Conservation (phyloP, 2,329 filamentous ascomycete species). For the Paraphaeosphaeria sporulosa region DNA sequence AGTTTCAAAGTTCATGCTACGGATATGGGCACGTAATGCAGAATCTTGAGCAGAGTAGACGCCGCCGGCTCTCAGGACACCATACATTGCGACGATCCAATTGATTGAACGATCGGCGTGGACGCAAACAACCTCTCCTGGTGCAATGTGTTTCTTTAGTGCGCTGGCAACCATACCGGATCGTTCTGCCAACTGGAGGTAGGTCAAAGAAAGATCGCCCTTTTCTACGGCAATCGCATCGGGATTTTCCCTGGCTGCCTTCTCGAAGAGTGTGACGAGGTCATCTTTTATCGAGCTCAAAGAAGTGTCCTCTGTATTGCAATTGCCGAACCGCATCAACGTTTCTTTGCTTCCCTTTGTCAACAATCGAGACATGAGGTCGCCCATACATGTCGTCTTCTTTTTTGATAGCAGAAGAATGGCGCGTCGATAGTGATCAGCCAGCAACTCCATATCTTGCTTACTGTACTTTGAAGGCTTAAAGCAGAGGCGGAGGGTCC, state of each 20-base stretch:
- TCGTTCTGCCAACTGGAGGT: background rate
- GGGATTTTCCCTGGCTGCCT: background rate
- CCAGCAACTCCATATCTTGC: no score
- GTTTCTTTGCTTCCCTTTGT: no score
- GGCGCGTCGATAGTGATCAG: no score
- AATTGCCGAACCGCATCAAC: no score
- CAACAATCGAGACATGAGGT: no score
- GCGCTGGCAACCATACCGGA: background rate
- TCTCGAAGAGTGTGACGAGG: background rate
- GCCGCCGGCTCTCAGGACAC: constrained; percentile 41
- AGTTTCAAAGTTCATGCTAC: constrained; percentile 23
- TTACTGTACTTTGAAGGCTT: no score
- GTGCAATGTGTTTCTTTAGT: background rate
- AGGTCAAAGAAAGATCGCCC: background rate
- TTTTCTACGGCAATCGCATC: background rate
- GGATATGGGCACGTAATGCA: constrained; percentile 28
- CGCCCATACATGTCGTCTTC: no score
- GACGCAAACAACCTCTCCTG: background rate
- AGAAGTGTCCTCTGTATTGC: background rate
- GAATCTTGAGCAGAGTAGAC: constrained; percentile 22
- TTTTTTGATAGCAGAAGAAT: no score
- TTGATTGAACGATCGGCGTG: constrained; percentile 39
- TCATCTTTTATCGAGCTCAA: background rate
- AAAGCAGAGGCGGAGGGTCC: no score
- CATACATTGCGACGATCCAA: constrained; percentile 49